Evolutionary conservation across 2,329 filamentous ascomycete genomes (phyloP), one percentile per base, ranked within the genome.

Genomic region (Epichloe elymi): DNA sequence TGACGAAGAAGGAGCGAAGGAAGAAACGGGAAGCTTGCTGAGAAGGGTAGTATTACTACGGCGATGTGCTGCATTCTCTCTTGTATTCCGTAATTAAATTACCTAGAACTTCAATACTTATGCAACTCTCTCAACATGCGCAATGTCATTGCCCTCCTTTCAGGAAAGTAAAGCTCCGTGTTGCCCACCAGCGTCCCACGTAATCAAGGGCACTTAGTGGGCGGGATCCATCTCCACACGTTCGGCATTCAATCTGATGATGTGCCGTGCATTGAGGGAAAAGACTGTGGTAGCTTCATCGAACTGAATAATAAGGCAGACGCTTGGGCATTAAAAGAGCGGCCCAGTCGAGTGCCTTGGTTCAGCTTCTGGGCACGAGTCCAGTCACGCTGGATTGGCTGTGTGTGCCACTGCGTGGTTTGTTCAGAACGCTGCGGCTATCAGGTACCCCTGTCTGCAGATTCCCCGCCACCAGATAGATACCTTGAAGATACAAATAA

Each of bases 41-140:
- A 30, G 12, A 33, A 23, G 7, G 15, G 14, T 14, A 19, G 15
- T 40, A 41, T 52, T 37, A 5, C 4, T 44, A 30, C 17, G 15
- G 23, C 15, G 19, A 46, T 41, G 46, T 33, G n/a, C 15, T 11
- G 11, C 19, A 30, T 1, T 30, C 15, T 12, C 26, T 17, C 46
- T 23, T 48, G 15, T 33, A 48, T 38, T 19, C 33, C 39, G 40
- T 48, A 48, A 14, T 46, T 10, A 15, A 39, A 44, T 52, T 36
- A 52, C 56, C 58, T 60, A 59, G 43, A 51, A 57, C 14, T 30
- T 37, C 6, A 26, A 17, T 47, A 38, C 35, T 15, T 36, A 47
- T 4, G 11, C 19, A 11, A 30, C 6, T 35, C 45, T 38, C 23
- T 37, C 23, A 26, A 26, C 23, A 26, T 26, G 23, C 6, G 6